Evolutionary conservation across 2,329 filamentous ascomycete species (phyloP), one percentile per base, ranked within the genome.

Genomic region (Colletotrichum karsti): DNA sequence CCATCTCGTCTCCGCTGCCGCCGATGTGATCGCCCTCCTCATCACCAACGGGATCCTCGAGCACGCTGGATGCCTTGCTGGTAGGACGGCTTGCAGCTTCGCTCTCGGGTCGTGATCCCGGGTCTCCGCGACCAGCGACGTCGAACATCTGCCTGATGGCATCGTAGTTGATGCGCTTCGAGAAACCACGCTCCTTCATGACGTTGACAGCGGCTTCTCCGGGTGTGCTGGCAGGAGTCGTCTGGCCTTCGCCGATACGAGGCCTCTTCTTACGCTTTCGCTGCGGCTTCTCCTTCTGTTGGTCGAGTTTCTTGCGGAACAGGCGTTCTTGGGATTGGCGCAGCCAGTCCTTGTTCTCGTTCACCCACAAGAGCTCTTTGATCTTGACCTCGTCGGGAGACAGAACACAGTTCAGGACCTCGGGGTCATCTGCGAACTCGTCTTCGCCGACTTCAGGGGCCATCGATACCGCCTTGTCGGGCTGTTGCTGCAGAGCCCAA

Each of bases 351-450:
- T 96, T 94, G 79, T 99, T 98, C 76, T 95, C 91, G 67, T 95
- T 95, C 46, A 97, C 90, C 96, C 96, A 99, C 58, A 98, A 93
- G 67, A 90, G 90, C 78, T 98, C 95, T 78, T 98, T 98, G 75
- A 94, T 89, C 35, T 88, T 88, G 2, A 91, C 88, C 80, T 98
- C 95, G 3, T 89, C 88, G 1, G 91, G 87, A 0, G 87, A 88
- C 5, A 98, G 85, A 37, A 94, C 80, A 75, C 95, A 97, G 73
- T 92, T 92, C 67, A 87, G 83, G 5, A 99, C 94, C 78, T 99
- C 96, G 0, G 91, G 92, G 70, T 99, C 96, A 73, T 97, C 90
- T 39, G 91, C 93, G 74, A 98, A 98, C 75, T 98, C 95, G 64
- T 92, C 88, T 64, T 93, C 92, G 56, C 87, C 89, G 20, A 97